Percentiles rank a stretch among this genome's conserved stretches.
These are phyloP conservation scores for Neofusicoccum laricinum DNA, from an alignment of 2,329 filamentous ascomycete species.

Conservation along the genomic window DNA sequence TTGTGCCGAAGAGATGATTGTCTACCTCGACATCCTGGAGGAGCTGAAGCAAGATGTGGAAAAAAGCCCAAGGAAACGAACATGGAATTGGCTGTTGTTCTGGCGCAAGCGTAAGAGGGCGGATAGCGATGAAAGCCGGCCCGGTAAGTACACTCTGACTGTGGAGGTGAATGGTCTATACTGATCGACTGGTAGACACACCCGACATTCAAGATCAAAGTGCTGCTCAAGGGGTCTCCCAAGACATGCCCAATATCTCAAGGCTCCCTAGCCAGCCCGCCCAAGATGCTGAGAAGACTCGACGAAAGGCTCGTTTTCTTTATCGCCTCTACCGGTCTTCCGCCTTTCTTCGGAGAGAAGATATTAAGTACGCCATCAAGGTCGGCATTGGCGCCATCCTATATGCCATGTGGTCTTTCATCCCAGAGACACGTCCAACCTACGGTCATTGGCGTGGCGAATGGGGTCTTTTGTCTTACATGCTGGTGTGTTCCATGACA, in stretches of 20 bases:
- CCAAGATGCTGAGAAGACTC: slow-evolving; percentile 1
- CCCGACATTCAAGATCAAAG: slow-evolving; percentile 27
- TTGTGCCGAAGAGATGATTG: slow-evolving; percentile 84
- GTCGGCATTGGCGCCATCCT: slow-evolving; percentile 86
- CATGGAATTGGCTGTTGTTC: slow-evolving; percentile 83
- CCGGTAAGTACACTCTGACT: slow-evolving; percentile 21
- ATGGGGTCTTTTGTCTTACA: slow-evolving; percentile 95
- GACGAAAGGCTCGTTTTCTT: slow-evolving; percentile 29
- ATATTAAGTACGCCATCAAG: slow-evolving; percentile 81
- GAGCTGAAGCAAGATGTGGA: slow-evolving; percentile 72
- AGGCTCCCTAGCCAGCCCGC: slow-evolving; percentile 15
- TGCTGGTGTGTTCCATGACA: slow-evolving; percentile 98
- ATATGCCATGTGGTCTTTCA: slow-evolving; percentile 86
- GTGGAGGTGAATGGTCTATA: background rate
- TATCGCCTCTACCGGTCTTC: slow-evolving; percentile 51
- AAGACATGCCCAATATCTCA: slow-evolving; percentile 35
- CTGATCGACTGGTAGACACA: slow-evolving; percentile 23
- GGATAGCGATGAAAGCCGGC: slow-evolving; percentile 19
- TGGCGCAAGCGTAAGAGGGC: slow-evolving; percentile 54
- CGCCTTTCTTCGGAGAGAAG: slow-evolving; percentile 59
- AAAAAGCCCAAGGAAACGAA: slow-evolving; percentile 59
- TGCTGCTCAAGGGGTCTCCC: slow-evolving; percentile 29
- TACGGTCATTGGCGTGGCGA: slow-evolving; percentile 91
- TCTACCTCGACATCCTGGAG: slow-evolving; percentile 79
- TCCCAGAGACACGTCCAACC: slow-evolving; percentile 70